Evolutionary conservation across 2,329 filamentous ascomycete genomes (phyloP).

Genomic region (Cercospora citrullina): DNA sequence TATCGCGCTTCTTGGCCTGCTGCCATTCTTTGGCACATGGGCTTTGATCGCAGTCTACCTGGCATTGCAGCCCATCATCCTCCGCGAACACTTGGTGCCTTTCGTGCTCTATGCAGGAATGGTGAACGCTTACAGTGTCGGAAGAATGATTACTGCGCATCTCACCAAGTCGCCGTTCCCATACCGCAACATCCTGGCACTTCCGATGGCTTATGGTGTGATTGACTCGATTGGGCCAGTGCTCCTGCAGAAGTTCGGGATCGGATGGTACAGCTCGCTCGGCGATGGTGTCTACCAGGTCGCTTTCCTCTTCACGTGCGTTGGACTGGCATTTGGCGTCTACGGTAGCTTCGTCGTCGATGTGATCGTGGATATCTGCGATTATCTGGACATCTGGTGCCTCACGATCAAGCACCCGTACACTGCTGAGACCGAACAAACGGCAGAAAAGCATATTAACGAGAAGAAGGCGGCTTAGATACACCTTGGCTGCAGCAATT

Average conservation of each 20-base stretch:
- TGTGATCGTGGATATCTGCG: slow-evolving; percentile 95
- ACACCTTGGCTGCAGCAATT: not conserved
- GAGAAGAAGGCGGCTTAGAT: slow-evolving; percentile 25
- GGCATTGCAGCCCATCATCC: slow-evolving; percentile 78
- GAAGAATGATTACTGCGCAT: slow-evolving; percentile 93
- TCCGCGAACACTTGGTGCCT: slow-evolving; percentile 79
- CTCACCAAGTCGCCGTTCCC: slow-evolving; percentile 85
- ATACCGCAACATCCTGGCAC: slow-evolving; percentile 79
- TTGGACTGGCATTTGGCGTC: slow-evolving; percentile 82
- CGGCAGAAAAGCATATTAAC: slow-evolving; percentile 24
- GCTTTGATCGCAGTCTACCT: slow-evolving; percentile 74
- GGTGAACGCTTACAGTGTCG: slow-evolving; percentile 86
- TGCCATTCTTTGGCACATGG: slow-evolving; percentile 81
- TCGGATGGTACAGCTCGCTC: slow-evolving; percentile 74
- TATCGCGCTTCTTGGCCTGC: slow-evolving; percentile 75
- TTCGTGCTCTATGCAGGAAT: slow-evolving; percentile 87
- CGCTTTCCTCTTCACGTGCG: slow-evolving; percentile 83
- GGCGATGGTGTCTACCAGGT: slow-evolving; percentile 77
- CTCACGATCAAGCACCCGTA: slow-evolving; percentile 88
- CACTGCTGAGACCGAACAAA: slow-evolving; percentile 26
- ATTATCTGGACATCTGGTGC: slow-evolving; percentile 98
- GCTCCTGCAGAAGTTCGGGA: slow-evolving; percentile 49
- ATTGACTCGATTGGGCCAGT: slow-evolving; percentile 76
- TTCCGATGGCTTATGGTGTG: slow-evolving; percentile 76
- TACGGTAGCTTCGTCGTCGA: slow-evolving; percentile 97